These are phyloP conservation scores for Pseudogymnoascus sp. DNA, from an alignment of 2,329 filamentous ascomycete genomes.

Conservation along the genomic window DNA sequence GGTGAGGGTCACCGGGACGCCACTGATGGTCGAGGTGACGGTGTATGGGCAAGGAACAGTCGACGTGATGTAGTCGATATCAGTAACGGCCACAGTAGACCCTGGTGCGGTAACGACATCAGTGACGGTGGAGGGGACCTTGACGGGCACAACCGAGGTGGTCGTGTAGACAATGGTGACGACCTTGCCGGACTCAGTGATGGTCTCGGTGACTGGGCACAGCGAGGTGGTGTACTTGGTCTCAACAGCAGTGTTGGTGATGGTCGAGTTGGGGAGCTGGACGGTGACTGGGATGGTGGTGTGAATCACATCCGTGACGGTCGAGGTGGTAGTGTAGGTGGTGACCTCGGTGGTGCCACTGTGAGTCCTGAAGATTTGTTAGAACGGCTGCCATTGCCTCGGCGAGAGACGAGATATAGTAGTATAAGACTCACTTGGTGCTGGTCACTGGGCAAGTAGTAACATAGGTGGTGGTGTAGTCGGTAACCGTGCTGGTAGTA, in stretches of 20 bases:
- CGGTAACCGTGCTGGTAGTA: slow-evolving; percentile 16
- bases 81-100: slow-evolving; percentile 10
- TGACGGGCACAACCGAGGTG: slow-evolving; percentile 20
- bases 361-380: slow-evolving; percentile 10
- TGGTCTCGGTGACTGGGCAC: slow-evolving; percentile 39
- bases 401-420: slow-evolving; percentile 10
- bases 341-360: slow-evolving; percentile 20
- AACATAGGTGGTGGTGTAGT: slow-evolving; percentile 16
- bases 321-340: slow-evolving; percentile 18
- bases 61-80: slow-evolving; percentile 14
- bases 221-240: slow-evolving; percentile 30
- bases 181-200: slow-evolving; percentile 35
- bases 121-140: slow-evolving; percentile 10
- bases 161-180: slow-evolving; percentile 22
- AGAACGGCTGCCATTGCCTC: background rate
- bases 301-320: slow-evolving; percentile 5
- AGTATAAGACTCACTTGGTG: slow-evolving; percentile 14
- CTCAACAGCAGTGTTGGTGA: slow-evolving; percentile 17
- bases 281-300: slow-evolving; percentile 12
- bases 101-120: background rate
- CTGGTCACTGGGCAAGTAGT: slow-evolving; percentile 21
- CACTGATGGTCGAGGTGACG: slow-evolving; percentile 7
- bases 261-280: slow-evolving; percentile 27
- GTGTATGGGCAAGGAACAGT: slow-evolving; percentile 10
- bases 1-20: slow-evolving; percentile 2